phyloP scores from a whole-genome alignment of 352 stramenopile species.

The Pilasporangium apinafurcum region DNA sequence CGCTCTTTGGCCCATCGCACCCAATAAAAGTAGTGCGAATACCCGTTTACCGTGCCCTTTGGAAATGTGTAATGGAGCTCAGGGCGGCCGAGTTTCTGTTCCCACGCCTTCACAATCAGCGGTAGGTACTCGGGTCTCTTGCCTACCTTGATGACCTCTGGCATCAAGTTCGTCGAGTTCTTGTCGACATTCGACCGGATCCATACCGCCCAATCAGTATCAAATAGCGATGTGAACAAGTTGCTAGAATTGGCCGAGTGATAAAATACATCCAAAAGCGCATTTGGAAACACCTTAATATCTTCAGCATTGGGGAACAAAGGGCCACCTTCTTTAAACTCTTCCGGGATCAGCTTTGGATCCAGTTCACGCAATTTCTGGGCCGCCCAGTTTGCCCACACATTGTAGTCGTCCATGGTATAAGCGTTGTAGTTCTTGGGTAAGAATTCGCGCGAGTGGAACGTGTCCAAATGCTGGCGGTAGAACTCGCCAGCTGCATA shows the following conservation, averaged over 20 bases:
- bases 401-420: slow-evolving; percentile 55
- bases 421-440: slow-evolving; percentile 32
- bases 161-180: slow-evolving; percentile 35
- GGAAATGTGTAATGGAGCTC: slow-evolving; percentile 66
- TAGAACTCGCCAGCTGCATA: slow-evolving; percentile 81
- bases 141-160: slow-evolving; percentile 28
- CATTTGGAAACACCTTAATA: slow-evolving; percentile 46
- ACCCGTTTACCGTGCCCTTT: slow-evolving; percentile 47
- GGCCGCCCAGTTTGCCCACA: slow-evolving; percentile 57
- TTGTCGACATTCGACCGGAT: slow-evolving; percentile 55
- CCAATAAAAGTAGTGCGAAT: slow-evolving; percentile 73
- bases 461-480: slow-evolving; percentile 76
- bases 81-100: slow-evolving; percentile 38
- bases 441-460: slow-evolving; percentile 66
- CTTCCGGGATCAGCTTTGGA: slow-evolving; percentile 30
- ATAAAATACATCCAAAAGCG: slow-evolving; percentile 59
- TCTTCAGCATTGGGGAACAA: slow-evolving; percentile 59
- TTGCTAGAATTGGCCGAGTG: slow-evolving; percentile 40
- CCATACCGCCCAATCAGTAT: slow-evolving; percentile 51
- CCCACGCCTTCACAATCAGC: slow-evolving; percentile 50
- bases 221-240: slow-evolving; percentile 48
- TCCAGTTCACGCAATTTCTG: slow-evolving; percentile 39
- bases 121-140: slow-evolving; percentile 51
- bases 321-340: slow-evolving; percentile 47
- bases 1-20: slow-evolving; percentile 79